Conservation (phyloP, 345 rosid genomes). For the Salix viminalis region DNA sequence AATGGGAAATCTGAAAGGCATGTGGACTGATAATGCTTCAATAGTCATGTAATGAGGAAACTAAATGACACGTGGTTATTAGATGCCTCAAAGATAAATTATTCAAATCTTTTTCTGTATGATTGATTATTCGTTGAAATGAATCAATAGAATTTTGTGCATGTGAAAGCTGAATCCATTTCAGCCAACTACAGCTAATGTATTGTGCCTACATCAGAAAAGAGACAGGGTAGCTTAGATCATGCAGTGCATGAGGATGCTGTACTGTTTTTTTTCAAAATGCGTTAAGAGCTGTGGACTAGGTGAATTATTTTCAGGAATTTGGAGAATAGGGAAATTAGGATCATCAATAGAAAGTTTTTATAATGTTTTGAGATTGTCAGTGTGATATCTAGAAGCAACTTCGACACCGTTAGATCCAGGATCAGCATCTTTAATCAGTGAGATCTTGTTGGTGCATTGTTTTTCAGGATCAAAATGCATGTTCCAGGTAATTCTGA, state of each 20-base stretch:
- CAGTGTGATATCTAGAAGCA: background rate
- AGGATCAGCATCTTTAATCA: background rate
- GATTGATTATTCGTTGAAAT: constrained; percentile 3
- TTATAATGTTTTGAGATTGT: background rate
- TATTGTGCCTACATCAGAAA: background rate
- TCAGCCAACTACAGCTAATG: background rate
- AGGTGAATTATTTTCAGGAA: background rate
- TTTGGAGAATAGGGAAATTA: background rate
- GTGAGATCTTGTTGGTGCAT: background rate
- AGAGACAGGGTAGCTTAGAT: background rate
- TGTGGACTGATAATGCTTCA: constrained; percentile 14
- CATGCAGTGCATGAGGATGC: background rate
- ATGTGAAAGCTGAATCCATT: background rate
- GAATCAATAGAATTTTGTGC: background rate
- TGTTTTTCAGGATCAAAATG: no score
- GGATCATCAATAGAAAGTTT: background rate
- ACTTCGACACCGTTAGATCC: background rate
- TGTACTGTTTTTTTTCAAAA: background rate
- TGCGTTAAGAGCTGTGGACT: background rate
- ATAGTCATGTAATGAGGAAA: constrained; percentile 18
- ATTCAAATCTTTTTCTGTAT: background rate
- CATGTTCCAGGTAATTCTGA: background rate
- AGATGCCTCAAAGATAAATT: constrained; percentile 8
- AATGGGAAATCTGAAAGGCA: constrained; percentile 9
- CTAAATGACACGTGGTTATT: constrained; percentile 1